Base-by-base conservation (phyloP, 331 rosid species). In the Spiraea crenata region DNA sequence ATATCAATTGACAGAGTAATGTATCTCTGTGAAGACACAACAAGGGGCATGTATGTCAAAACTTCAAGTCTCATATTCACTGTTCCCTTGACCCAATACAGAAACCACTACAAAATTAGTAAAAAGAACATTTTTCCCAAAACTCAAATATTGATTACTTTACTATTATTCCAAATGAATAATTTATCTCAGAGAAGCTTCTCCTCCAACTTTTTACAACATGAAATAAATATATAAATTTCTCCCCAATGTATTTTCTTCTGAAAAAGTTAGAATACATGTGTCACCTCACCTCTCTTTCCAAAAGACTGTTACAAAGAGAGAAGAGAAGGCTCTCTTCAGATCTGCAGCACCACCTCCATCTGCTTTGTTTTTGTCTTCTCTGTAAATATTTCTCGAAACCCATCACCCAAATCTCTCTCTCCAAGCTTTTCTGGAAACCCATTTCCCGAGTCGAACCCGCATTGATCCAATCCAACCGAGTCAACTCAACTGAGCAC, bases 171-270 rank as follows among this genome's bases (percentile, higher is more conserved):
- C 31, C 1, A 25, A 40, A 45, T 31, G 38, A 58, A 73, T 58
- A 61, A 72, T 71, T 16, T 20, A 59, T 71, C 14, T 35, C 47
- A 45, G 3, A 63, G 83, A 87, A 87, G 80, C 88, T 86, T 89
- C 90, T 57, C 40, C 69, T 70, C 58, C 73, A 82, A 77, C 48
- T 65, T 65, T 72, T 35, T 10, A 45, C 20, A 5, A 17, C 42
- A 48, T 46, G 16, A 50, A 50, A 63, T 39, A 11, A 48, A 13
- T 17, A 42, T 52, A 10, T 50, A 14, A 59, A 4, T 74, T 17
- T 12, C 13, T 60, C n/a, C 47, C 8, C 4, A 38, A 9, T 67
- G 31, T 25, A 25, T 45, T 74, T 69, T 48, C 15, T 65, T 78
- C 38, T 1, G 42, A 70, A 74, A 63, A 71, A 48, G 20, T 46